phyloP scores from a whole-genome alignment of 495 filamentous ascomycete species.

The Lentithecium fluviatile region DNA sequence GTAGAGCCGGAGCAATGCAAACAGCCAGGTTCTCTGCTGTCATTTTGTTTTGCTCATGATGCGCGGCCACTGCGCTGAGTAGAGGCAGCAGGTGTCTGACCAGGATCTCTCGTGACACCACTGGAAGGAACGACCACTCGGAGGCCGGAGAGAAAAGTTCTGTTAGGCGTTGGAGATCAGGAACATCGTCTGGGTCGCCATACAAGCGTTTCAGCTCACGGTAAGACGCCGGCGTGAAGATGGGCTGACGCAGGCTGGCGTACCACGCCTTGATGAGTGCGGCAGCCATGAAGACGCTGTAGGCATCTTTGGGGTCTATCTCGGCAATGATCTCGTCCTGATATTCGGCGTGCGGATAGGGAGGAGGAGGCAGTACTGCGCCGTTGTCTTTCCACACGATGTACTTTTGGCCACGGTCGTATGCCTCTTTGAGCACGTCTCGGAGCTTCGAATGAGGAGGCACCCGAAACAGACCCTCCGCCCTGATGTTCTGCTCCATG shows the following conservation, averaged over 20 bases:
- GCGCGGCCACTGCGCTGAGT: constrained; percentile 47
- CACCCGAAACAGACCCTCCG: constrained; percentile 55
- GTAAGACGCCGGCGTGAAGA: constrained; percentile 51
- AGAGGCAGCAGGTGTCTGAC: constrained; percentile 54
- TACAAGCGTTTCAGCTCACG: constrained; percentile 41
- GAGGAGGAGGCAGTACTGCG: constrained; percentile 37
- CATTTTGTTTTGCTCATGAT: constrained; percentile 53
- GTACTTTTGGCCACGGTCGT: constrained; percentile 54
- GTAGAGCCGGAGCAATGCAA: constrained; percentile 50
- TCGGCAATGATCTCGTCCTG: constrained; percentile 42
- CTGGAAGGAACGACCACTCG: constrained; percentile 43
- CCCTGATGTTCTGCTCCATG: constrained; percentile 44
- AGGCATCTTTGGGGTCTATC: constrained; percentile 50
- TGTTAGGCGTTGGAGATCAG: constrained; percentile 34
- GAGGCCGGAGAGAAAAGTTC: constrained; percentile 43
- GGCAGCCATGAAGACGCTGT: constrained; percentile 52
- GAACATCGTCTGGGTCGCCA: constrained; percentile 34
- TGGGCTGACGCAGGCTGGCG: constrained; percentile 51
- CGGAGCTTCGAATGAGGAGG: constrained; percentile 49
- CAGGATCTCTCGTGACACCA: constrained; percentile 48
- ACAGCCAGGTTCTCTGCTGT: constrained; percentile 52
- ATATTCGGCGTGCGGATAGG: constrained; percentile 33
- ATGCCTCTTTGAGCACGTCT: constrained; percentile 53
- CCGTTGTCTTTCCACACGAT: constrained; percentile 50
- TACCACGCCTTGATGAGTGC: constrained; percentile 58